These are phyloP conservation scores for Thalassiosira hispida DNA, from an alignment of 352 stramenopile genomes.

Conservation along the genomic window DNA sequence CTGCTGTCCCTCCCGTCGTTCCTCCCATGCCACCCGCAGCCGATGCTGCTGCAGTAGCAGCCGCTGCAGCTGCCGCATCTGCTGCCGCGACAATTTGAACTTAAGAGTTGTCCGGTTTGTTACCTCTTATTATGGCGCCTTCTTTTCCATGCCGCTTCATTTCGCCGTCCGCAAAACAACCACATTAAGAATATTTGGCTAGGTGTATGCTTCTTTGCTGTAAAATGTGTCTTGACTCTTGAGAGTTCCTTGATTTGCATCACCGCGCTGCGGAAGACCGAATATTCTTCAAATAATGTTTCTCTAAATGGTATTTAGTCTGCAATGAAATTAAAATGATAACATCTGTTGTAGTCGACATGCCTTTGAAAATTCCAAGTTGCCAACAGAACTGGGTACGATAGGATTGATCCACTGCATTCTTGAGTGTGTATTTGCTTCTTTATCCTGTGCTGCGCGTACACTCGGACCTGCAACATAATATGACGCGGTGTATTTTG, in stretches of 20 bases:
- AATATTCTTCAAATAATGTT: not conserved
- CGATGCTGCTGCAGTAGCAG: not conserved
- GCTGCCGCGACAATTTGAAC: not conserved
- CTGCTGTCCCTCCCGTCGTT: not conserved
- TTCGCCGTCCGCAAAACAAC: constrained; percentile 3
- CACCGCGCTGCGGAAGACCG: not conserved
- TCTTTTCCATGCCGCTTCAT: constrained; percentile 11
- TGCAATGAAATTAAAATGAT: not conserved
- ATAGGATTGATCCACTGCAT: no score
- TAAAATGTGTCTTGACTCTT: no score
- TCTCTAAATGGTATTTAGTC: not conserved
- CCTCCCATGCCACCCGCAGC: not conserved
- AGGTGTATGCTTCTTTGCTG: no score
- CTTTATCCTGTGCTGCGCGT: no score
- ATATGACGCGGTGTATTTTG: no score
- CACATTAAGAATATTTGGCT: constrained; percentile 10
- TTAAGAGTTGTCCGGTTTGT: not conserved
- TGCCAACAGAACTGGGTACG: no score
- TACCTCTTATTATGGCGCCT: not conserved
- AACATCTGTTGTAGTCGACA: no score
- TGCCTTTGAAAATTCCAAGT: no score
- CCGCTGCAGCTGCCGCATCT: not conserved
- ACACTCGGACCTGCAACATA: no score
- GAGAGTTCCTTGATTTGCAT: no score
- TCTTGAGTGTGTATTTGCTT: no score